phyloP scores from a whole-genome alignment of 2,329 filamentous ascomycete genomes.

The Aspergillus novoparasiticus region DNA sequence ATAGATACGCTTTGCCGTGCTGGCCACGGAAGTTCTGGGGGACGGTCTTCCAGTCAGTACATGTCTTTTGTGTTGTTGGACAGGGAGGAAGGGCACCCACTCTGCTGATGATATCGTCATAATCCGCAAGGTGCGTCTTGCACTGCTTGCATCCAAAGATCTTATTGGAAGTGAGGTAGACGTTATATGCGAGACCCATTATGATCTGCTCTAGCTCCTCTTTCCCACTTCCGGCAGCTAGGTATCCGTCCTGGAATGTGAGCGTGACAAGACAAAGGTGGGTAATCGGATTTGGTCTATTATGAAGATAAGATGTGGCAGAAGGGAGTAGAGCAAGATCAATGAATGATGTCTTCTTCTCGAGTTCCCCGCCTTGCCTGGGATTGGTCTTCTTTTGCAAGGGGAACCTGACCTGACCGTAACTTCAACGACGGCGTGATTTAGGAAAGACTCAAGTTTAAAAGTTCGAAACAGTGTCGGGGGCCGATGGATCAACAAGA shows the following conservation, averaged over 20 bases:
- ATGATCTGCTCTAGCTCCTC: slow-evolving; percentile 24
- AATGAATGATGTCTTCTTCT: slow-evolving; percentile 3
- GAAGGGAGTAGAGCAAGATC: slow-evolving; percentile 6
- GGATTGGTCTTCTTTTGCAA: slow-evolving; percentile 3
- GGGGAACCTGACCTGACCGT: slow-evolving; percentile 4
- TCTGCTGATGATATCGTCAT: slow-evolving; percentile 92
- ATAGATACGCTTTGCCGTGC: slow-evolving; percentile 96
- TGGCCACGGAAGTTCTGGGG: slow-evolving; percentile 93
- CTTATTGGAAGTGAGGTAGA: slow-evolving; percentile 81
- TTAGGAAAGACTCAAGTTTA: neutral
- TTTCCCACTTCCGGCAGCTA: slow-evolving; percentile 18
- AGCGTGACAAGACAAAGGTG: slow-evolving; percentile 19
- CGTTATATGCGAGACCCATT: slow-evolving; percentile 91
- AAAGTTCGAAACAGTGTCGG: neutral
- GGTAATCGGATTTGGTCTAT: slow-evolving; percentile 4
- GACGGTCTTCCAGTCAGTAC: slow-evolving; percentile 14
- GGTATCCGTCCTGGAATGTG: slow-evolving; percentile 23
- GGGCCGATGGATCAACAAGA: neutral
- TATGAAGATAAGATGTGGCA: neutral
- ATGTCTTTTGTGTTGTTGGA: slow-evolving; percentile 3
- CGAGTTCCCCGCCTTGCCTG: slow-evolving; percentile 16
- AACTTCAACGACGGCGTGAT: neutral
- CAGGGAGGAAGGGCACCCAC: slow-evolving; percentile 55
- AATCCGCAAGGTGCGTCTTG: slow-evolving; percentile 93
- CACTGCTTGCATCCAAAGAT: slow-evolving; percentile 94